A percentile compares a stretch with the other conserved stretches of the same genome.
These are phyloP conservation scores for Sanghuangporus sanghuang DNA, from an alignment of 1,284 basidiomycete species.

Conservation along the genomic window DNA sequence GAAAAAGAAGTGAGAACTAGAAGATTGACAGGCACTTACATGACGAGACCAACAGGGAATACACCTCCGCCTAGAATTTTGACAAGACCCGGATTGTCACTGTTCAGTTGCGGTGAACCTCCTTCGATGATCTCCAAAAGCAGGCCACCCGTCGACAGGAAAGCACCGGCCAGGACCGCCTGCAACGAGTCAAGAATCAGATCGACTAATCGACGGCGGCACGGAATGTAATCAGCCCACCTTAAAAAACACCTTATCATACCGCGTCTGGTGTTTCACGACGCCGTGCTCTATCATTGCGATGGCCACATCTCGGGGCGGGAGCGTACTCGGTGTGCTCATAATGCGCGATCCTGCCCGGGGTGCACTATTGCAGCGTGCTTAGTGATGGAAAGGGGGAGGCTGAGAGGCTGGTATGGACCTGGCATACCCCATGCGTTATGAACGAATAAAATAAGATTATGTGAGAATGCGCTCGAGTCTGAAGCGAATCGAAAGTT, in stretches of 20 bases:
- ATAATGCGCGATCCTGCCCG: slow-evolving; percentile 17
- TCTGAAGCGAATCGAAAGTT: not conserved
- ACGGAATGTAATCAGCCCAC: slow-evolving; percentile 33
- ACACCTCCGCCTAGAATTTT: slow-evolving; percentile 62
- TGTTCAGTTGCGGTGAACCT: slow-evolving; percentile 46
- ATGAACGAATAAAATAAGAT: not conserved
- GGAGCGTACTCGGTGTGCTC: slow-evolving; percentile 47
- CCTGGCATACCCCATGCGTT: not conserved
- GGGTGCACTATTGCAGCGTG: not conserved
- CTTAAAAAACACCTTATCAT: slow-evolving; percentile 58
- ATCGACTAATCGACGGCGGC: not conserved
- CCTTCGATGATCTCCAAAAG: slow-evolving; percentile 55
- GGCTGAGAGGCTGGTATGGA: not conserved
- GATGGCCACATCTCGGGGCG: slow-evolving; percentile 53
- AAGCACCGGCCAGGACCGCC: slow-evolving; percentile 61
- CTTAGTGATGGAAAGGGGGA: not conserved
- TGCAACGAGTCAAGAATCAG: not conserved
- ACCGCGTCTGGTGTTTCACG: slow-evolving; percentile 56
- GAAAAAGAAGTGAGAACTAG: not conserved
- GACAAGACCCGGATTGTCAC: slow-evolving; percentile 58
- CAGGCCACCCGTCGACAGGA: slow-evolving; percentile 70
- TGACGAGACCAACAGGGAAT: slow-evolving; percentile 71
- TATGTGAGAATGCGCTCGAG: slow-evolving; percentile 1
- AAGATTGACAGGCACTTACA: slow-evolving; percentile 37
- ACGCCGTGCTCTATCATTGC: slow-evolving; percentile 53